phyloP scores from a whole-genome alignment of 352 stramenopile genomes.

The Pythium aquatile region DNA sequence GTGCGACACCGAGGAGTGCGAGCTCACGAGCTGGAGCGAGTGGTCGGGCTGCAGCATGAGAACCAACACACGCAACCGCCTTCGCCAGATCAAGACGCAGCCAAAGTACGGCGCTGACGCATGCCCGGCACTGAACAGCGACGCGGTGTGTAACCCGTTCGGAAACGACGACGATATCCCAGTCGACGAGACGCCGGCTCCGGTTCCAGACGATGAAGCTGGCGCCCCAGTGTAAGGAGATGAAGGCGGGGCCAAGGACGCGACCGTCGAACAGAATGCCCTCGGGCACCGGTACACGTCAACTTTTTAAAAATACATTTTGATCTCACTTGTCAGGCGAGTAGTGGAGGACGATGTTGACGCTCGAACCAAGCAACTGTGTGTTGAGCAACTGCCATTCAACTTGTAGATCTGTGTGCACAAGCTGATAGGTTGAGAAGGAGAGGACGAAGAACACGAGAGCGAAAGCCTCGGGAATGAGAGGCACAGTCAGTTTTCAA shows the following conservation, averaged over 20 bases:
- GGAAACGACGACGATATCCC: not conserved
- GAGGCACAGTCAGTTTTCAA: not conserved
- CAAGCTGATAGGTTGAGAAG: not conserved
- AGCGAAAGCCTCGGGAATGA: not conserved
- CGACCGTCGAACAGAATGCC: no score
- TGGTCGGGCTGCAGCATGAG: conserved; percentile 55
- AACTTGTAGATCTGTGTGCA: no score
- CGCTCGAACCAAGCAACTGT: no score
- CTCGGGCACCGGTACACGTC: no score
- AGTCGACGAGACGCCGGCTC: not conserved
- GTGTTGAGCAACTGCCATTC: no score
- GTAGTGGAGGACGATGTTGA: no score
- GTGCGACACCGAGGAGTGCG: conserved; percentile 50
- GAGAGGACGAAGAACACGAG: not conserved
- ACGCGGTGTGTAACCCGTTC: not conserved
- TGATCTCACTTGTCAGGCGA: no score
- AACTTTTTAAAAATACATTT: no score
- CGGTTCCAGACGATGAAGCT: not conserved
- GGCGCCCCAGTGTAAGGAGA: not conserved
- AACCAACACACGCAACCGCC: conserved; percentile 22
- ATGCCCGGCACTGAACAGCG: not conserved
- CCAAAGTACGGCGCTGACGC: not conserved
- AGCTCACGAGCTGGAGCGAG: conserved; percentile 40
- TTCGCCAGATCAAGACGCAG: not conserved
- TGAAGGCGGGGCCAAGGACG: not conserved